Base-by-base conservation (phyloP, 2,329 filamentous ascomycete species). In the Sclerotinia subarctica region DNA sequence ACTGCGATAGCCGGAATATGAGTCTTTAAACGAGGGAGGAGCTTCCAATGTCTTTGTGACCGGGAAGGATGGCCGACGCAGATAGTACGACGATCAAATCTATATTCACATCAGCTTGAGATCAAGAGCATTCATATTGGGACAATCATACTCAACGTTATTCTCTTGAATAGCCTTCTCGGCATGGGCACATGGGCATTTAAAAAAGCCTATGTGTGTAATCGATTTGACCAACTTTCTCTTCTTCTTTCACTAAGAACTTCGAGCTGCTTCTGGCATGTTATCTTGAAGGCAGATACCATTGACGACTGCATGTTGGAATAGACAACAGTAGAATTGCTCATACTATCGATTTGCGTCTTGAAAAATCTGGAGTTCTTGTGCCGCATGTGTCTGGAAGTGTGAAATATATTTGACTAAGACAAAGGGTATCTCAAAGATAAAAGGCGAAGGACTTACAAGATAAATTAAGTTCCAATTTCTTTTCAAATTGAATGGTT, bases 51-150 rank as follows among this genome's bases (percentile, higher is more conserved):
- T 5, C 51, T 13, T 62, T 62, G 21, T 1, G 58, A 35, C 10
- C n/a, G 29, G 11, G 10, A 13, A 21, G 17, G 19, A 21, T 8
- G 3, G 52, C 10, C 32, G 29, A 17, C 5, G 17, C 94, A 93
- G 79, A 99, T 97, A 72, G 87, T 88, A 75, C 94, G 92, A 72
- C 94, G 94, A 80, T 98, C 94, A 80, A 98, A 97, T 76, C 94
- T 96, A 42, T 38, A 47, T 46, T 5, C 15, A 44, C n/a, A 2
- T 60, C 72, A 60, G 69, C 73, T 69, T 74, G 60, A 57, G 57
- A 46, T 59, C 17, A 17, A 38, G 21, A 26, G 6, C 26, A 44
- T 54, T 21, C 17, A 26, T 19, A 54, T 64, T 60, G 46, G 32
- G 47, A 38, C 26, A 60, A 64, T 73, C 91, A 80, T 85, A 97